Base-by-base conservation (phyloP, 441 rosid genomes). In the Eutrema salsugineum region DNA sequence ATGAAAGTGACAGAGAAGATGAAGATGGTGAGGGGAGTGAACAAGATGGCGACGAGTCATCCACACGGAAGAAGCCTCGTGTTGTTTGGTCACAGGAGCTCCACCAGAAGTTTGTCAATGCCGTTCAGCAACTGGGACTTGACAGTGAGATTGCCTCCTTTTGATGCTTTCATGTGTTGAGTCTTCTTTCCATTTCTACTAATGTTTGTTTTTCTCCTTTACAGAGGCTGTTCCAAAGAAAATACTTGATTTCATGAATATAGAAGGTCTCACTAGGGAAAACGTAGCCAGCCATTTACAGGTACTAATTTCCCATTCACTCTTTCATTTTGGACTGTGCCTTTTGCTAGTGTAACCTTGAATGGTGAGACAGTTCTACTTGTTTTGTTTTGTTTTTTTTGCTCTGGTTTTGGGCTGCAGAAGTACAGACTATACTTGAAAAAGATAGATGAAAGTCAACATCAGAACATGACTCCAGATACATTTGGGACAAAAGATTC, bases 201-300 rank as follows among this genome's bases (percentile, higher is more conserved):
- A 8, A 12, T 66, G 20, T 28, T 49, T 20, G 38, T 53, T 56
- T 56, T 30, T 19, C 1, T 50, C 38, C 43, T 30, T 20, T 59
- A 73, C 89, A 95, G 99, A 91, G 81, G 97, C 97, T 68, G 98
- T 95, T 57, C 99, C 99, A 0, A 95, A 95, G 79, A 95, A 93
- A 76, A 91, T 95, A 75, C 97, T 93, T 61, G 98, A 95, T 74
- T 76, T 85, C 57, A 94, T 94, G 99, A 89, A 91, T 72, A 90
- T 92, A 43, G 99, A 91, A 58, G 87, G 92, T 66, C 88, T 92
- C 57, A 87, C 98, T 12, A 92, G 99, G 79, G 97, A 94, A 86
- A 94, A 96, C 77, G 99, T 96, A 58, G 99, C 99, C 50, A 93
- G 99, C 76, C 97, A 89, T 82, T 86, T 94, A 62, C 98, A 92